Base-by-base conservation (phyloP, 1,139 yeast genomes). In the Yamadazyma sp. region DNA sequence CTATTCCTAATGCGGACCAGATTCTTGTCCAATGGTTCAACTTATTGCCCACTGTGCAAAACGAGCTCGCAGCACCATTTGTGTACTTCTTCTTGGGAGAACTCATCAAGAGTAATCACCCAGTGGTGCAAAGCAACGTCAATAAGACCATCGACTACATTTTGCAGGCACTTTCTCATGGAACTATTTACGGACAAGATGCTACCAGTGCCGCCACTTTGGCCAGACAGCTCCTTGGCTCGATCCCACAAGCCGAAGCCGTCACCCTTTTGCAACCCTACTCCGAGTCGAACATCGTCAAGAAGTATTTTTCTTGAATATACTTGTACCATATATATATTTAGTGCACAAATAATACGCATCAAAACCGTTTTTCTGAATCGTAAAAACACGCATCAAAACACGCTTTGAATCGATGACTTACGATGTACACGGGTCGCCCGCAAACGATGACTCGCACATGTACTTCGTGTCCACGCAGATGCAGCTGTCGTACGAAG, bases 61-160 rank as follows among this genome's bases (percentile, higher is more conserved):
- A 92, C 61, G 86, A 82, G 31, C 94, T 86, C 51, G 95, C 95
- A 7, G 97, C 97, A 2, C 82, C 89, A n/a, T 87, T 73, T 61
- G 82, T 89, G 18, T 92, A 88, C 63, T 70, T 76, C 48, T 90
- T 88, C 59, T 71, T 92, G 53, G 68, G 82, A 21, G 86, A 84
- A 46, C 70, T 92, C 52, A 82, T 90, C 35, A 83, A 83, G 37
- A 76, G 73, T 45, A 75, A 78, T 40, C 94, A 88, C 50, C 78
- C 84, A 3, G 69, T 81, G 4, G 77, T 88, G 30, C 40, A 40
- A 15, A 60, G 67, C 14, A 80, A 82, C 43, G 60, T 80, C 11
- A 80, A 84, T n/a, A 74, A 77, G 49, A 80, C 84, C 7, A 77
- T 89, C 35, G 90, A 86, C 39, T 67, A 78, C 31, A 86, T 90